These are phyloP conservation scores for Cichorium intybus DNA, from an alignment of 140 eudicot genomes.

Conservation along the genomic window DNA sequence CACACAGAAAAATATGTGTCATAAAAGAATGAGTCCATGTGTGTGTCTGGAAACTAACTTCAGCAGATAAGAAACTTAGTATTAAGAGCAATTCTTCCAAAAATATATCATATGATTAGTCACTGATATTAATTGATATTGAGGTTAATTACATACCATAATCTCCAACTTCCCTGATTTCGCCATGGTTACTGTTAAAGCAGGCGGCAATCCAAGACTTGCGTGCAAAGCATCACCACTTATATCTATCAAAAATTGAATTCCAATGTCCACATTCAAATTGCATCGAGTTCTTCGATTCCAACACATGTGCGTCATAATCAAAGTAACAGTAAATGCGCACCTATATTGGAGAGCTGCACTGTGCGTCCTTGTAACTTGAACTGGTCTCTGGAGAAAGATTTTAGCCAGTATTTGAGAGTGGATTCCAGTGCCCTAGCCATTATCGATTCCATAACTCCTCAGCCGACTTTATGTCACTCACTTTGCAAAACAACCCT, in stretches of 20 bases:
- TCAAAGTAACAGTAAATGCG: not conserved
- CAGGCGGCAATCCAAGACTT: constrained; percentile 89
- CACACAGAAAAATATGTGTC: not conserved
- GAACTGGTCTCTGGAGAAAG: constrained; percentile 91
- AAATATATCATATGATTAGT: not conserved
- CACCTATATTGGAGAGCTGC: constrained; percentile 79
- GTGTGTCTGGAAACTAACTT: not conserved
- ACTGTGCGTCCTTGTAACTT: constrained; percentile 88
- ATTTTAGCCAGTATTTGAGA: constrained; percentile 91
- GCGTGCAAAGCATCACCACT: constrained; percentile 92
- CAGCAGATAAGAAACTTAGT: not conserved
- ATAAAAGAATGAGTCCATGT: not conserved
- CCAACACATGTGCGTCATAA: constrained; percentile 12
- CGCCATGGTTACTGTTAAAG: constrained; percentile 75
- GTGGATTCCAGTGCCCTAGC: constrained; percentile 92
- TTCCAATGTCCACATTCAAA: not conserved
- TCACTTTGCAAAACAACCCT: not conserved
- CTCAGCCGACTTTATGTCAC: not conserved
- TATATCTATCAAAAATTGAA: constrained; percentile 52
- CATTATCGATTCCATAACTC: constrained; percentile 78
- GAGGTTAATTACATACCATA: constrained; percentile 41
- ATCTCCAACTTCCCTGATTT: constrained; percentile 86
- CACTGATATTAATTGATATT: not conserved
- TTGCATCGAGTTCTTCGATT: constrained; percentile 4
- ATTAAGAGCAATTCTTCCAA: not conserved